Percentiles rank a stretch among this genome's conserved stretches.
phyloP scores from a whole-genome alignment of 192 early-diverging fungal species.

The Umbelopsis vinacea region DNA sequence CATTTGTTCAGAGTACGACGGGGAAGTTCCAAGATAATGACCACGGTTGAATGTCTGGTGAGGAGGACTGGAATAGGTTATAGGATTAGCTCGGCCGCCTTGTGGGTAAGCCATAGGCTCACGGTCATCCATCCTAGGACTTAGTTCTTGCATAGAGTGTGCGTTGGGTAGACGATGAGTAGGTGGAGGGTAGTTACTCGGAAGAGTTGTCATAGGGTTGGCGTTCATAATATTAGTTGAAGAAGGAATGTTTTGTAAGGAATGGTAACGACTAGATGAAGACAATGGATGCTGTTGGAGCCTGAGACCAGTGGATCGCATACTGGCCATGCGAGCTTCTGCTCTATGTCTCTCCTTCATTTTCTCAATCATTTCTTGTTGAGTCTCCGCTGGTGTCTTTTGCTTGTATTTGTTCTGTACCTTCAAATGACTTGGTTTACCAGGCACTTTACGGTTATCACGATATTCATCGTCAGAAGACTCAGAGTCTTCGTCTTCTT shows the following conservation, averaged over 20 bases:
- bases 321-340: neutral
- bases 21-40: neutral
- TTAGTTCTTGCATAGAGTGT: constrained; percentile 5
- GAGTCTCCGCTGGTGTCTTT: neutral
- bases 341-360: constrained; percentile 10
- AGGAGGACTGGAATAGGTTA: neutral
- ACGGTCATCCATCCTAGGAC: neutral
- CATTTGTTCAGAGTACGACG: neutral
- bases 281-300: neutral
- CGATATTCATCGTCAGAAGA: neutral
- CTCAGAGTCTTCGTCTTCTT: neutral
- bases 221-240: neutral
- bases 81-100: neutral
- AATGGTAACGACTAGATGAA: constrained; percentile 5
- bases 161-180: neutral
- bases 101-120: neutral
- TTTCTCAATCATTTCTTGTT: constrained; percentile 8
- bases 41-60: neutral
- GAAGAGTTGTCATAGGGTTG: neutral
- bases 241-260: neutral
- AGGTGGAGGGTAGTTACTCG: neutral
- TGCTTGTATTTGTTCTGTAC: neutral
- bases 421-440: neutral
- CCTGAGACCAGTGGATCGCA: neutral
- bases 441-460: constrained; percentile 8